phyloP scores from a whole-genome alignment of 768 basidiomycete species.

The Lactarius pseudohatsudake region DNA sequence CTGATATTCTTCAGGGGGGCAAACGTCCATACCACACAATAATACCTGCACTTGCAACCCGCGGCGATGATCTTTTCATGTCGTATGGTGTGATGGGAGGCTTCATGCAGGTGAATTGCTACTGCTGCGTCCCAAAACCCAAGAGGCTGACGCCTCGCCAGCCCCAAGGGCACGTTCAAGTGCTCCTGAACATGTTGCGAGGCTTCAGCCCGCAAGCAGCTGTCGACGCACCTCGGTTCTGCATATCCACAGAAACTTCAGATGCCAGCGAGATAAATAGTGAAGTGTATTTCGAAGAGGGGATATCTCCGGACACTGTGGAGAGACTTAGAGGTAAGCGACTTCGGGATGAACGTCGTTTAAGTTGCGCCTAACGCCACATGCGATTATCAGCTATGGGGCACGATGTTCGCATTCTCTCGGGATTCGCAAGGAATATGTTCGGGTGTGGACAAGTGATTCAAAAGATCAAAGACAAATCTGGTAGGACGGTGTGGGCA shows the following conservation, averaged over 20 bases:
- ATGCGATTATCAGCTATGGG: constrained; percentile 67
- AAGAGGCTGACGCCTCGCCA: constrained; percentile 35
- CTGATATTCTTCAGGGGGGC: constrained; percentile 49
- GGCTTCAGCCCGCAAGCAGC: constrained; percentile 88
- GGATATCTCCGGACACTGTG: constrained; percentile 62
- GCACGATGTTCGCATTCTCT: constrained; percentile 68
- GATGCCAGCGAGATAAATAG: constrained; percentile 68
- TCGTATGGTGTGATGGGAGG: constrained; percentile 92
- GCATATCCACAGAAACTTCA: constrained; percentile 84
- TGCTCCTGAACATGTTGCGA: constrained; percentile 84
- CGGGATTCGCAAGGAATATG: constrained; percentile 59
- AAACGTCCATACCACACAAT: constrained; percentile 94
- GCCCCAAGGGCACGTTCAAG: constrained; percentile 97
- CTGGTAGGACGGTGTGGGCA: constrained; percentile 85
- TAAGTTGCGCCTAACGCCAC: constrained; percentile 8
- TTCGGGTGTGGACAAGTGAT: constrained; percentile 91
- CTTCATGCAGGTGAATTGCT: constrained; percentile 68
- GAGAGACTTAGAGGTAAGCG: constrained; percentile 62
- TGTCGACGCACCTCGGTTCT: constrained; percentile 93
- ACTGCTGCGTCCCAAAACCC: background rate
- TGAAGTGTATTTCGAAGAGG: constrained; percentile 88
- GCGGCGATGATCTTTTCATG: constrained; percentile 79
- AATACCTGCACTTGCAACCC: constrained; percentile 84
- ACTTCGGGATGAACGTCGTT: background rate
- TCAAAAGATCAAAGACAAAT: constrained; percentile 66